Evolutionary conservation across 2,329 filamentous ascomycete genomes (phyloP).

Genomic region (Nothopassalora personata): DNA sequence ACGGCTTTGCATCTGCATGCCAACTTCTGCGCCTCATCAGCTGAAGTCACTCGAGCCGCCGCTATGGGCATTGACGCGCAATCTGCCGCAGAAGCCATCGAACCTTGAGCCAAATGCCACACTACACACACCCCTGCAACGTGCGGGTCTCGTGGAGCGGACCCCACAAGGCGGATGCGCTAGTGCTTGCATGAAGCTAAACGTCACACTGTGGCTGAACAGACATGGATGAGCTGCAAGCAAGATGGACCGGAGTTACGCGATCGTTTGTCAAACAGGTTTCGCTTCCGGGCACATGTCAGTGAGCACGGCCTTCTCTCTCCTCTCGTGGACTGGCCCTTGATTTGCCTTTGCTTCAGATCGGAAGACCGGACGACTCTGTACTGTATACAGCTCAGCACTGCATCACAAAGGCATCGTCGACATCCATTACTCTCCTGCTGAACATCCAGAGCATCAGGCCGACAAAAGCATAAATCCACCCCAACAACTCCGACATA

Average conservation of each 20-base stretch:
- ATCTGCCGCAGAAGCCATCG: constrained; percentile 1
- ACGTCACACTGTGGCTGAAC: constrained; percentile 13
- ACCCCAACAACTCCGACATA: neutral
- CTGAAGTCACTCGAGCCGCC: neutral
- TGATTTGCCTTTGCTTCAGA: neutral
- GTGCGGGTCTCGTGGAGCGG: neutral
- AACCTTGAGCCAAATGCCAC: constrained; percentile 19
- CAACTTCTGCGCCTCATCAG: constrained; percentile 3
- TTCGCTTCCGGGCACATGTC: constrained; percentile 5
- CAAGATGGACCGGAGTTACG: constrained; percentile 3
- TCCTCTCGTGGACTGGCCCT: neutral
- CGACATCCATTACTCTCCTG: neutral
- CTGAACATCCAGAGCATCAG: neutral
- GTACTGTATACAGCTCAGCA: neutral
- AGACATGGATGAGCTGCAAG: neutral
- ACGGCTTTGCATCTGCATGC: neutral
- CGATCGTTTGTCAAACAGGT: constrained; percentile 20
- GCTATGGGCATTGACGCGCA: neutral
- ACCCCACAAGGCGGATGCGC: neutral
- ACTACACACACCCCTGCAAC: neutral
- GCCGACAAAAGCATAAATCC: neutral
- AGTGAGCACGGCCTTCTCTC: neutral
- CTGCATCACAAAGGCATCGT: neutral
- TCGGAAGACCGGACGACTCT: neutral
- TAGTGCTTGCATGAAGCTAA: constrained; percentile 8